Percentiles rank a stretch among this genome's conserved stretches.
Evolutionary conservation across 2,329 filamentous ascomycete genomes (phyloP).

Genomic region (Fonsecaea monophora): DNA sequence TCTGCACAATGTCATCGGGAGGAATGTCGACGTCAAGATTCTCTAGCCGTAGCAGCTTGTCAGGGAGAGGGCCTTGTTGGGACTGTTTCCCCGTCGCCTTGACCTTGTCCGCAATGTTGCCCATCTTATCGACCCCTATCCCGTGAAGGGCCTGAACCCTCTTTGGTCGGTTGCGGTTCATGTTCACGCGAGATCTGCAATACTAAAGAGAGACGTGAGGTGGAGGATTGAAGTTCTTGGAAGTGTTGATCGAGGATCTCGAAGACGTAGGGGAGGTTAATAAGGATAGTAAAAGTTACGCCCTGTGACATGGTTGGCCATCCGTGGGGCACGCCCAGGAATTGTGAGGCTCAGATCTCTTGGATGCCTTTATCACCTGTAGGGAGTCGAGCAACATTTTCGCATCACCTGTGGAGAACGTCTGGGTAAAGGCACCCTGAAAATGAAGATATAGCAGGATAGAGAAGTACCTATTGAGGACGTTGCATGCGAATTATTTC

Average conservation of each 20-base stretch:
- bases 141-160: slow-evolving; percentile 16
- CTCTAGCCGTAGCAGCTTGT: slow-evolving; percentile 21
- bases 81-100: not conserved
- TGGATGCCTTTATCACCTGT: not conserved
- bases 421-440: not conserved
- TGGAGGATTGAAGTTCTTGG: not conserved
- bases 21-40: slow-evolving; percentile 30
- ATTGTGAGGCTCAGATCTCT: not conserved
- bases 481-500: too few relatives aligned
- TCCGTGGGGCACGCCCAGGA: too few relatives aligned
- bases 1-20: slow-evolving; percentile 14
- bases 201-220: not conserved
- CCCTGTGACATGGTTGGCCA: not conserved
- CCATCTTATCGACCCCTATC: slow-evolving; percentile 30
- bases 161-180: slow-evolving; percentile 17
- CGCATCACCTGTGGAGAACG: not conserved
- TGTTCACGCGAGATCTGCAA: not conserved
- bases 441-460: not conserved
- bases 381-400: not conserved
- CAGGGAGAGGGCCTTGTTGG: not conserved
- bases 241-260: not conserved
- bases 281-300: not conserved
- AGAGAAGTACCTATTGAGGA: not conserved
- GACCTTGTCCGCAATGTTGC: slow-evolving; percentile 23
- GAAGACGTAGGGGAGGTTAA: not conserved